phyloP scores from a whole-genome alignment of 176 grass and related monocot genomes.

The Guadua angustifolia region DNA sequence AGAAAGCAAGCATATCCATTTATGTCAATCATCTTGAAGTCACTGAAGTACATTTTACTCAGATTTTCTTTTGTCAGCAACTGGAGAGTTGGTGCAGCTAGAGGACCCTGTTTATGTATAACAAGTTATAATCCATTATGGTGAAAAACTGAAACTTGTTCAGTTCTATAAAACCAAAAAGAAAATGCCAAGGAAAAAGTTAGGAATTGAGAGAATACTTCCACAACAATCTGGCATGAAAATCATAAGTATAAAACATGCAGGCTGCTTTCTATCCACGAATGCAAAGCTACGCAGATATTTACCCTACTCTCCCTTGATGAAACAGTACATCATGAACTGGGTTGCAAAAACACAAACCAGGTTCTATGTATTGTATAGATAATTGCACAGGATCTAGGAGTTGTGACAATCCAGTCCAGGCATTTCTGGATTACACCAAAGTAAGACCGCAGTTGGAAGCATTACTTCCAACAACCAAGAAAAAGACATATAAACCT shows the following conservation, averaged over 20 bases:
- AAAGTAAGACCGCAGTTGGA: neutral
- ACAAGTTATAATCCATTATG: conserved; percentile 19
- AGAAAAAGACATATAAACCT: conserved; percentile 27
- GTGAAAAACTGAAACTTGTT: too few species aligned
- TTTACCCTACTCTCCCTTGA: neutral
- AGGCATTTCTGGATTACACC: conserved; percentile 29
- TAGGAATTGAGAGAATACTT: neutral
- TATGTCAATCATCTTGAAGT: conserved; percentile 83
- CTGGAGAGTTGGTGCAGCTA: conserved; percentile 86
- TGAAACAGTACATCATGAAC: conserved; percentile 6
- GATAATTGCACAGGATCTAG: neutral
- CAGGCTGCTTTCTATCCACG: neutral
- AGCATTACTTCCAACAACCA: conserved; percentile 30
- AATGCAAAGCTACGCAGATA: neutral
- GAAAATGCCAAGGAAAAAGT: neutral
- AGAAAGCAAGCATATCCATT: conserved; percentile 84
- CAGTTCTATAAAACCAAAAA: neutral
- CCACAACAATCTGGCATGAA: neutral
- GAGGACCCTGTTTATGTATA: conserved; percentile 67
- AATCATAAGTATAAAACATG: neutral
- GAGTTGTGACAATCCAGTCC: neutral
- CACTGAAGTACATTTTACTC: conserved; percentile 95
- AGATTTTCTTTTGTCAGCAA: conserved; percentile 84
- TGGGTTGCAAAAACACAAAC: neutral
- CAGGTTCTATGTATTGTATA: neutral